Evolutionary conservation across 2,329 filamentous ascomycete species (phyloP).

Genomic region (Zelopaecilomyces penicillatus): DNA sequence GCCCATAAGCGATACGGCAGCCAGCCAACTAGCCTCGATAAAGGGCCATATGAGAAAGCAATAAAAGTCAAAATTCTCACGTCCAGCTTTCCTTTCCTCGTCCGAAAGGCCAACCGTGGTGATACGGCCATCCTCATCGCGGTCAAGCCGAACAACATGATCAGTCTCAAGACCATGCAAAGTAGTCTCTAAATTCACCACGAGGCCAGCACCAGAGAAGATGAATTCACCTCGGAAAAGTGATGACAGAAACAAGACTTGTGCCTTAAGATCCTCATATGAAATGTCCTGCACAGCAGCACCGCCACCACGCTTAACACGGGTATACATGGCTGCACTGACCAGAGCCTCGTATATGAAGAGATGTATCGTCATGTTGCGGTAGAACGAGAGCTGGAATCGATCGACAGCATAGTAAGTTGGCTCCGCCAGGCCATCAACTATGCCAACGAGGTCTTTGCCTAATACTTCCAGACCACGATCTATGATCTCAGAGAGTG

Average conservation of each 20-base stretch:
- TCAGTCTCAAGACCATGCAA: slow-evolving; percentile 70
- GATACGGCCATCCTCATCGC: slow-evolving; percentile 48
- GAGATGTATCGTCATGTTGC: slow-evolving; percentile 98
- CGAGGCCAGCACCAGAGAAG: slow-evolving; percentile 79
- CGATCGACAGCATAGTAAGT: slow-evolving; percentile 93
- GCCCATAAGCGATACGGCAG: slow-evolving; percentile 79
- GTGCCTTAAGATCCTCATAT: slow-evolving; percentile 63
- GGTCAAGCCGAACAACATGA: slow-evolving; percentile 61
- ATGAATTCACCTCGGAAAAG: slow-evolving; percentile 97
- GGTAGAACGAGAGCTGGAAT: slow-evolving; percentile 96
- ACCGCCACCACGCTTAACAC: slow-evolving; percentile 84
- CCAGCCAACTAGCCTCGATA: slow-evolving; percentile 89
- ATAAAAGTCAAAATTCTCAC: slow-evolving; percentile 97
- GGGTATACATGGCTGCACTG: slow-evolving; percentile 81
- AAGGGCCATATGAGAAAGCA: slow-evolving; percentile 99
- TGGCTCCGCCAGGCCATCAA: slow-evolving; percentile 74
- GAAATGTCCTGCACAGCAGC: slow-evolving; percentile 70
- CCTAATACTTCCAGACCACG: slow-evolving; percentile 87
- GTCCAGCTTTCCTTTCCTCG: slow-evolving; percentile 64
- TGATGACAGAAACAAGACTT: slow-evolving; percentile 84
- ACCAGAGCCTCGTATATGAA: slow-evolving; percentile 92
- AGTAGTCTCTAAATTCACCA: slow-evolving; percentile 72
- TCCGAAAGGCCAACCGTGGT: slow-evolving; percentile 65
- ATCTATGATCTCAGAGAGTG: slow-evolving; percentile 75
- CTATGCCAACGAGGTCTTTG: slow-evolving; percentile 73